These are phyloP conservation scores for Cyberlindnera samutprakarnensis DNA, from an alignment of 805 yeast species.

Conservation along the genomic window DNA sequence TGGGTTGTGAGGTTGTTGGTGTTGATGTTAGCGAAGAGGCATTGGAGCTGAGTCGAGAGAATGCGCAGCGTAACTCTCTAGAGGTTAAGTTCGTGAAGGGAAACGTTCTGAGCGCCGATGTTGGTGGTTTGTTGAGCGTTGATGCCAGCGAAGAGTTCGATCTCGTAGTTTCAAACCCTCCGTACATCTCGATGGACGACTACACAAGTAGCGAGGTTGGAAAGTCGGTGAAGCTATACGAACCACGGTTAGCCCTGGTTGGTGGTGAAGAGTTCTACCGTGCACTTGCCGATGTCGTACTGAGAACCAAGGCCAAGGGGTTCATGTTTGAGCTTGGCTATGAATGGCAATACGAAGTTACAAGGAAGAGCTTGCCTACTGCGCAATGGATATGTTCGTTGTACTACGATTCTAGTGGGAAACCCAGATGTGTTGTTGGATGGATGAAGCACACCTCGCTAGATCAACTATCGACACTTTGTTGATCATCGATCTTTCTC, in stretches of 20 bases:
- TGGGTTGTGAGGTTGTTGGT: slow-evolving; percentile 30
- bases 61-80: slow-evolving; percentile 22
- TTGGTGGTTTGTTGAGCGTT: slow-evolving; percentile 6
- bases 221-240: slow-evolving; percentile 59
- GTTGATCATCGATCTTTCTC: slow-evolving; percentile 19
- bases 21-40: slow-evolving; percentile 55
- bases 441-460: too few relatives aligned
- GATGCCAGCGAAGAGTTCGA: slow-evolving; percentile 26
- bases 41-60: slow-evolving; percentile 38
- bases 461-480: too few relatives aligned
- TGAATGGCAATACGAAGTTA: slow-evolving; percentile 42
- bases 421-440: slow-evolving; percentile 57
- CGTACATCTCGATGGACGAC: slow-evolving; percentile 58
- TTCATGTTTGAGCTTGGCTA: slow-evolving; percentile 79
- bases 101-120: too few relatives aligned
- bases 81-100: slow-evolving; percentile 6
- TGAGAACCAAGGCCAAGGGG: slow-evolving; percentile 36
- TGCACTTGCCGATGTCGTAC: slow-evolving; percentile 41
- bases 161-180: slow-evolving; percentile 81
- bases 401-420: slow-evolving; percentile 41
- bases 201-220: slow-evolving; percentile 38
- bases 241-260: slow-evolving; percentile 72
- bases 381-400: slow-evolving; percentile 47
- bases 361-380: slow-evolving; percentile 19
- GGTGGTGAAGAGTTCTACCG: slow-evolving; percentile 71